These are phyloP conservation scores for Pyrenophora seminiperda DNA, from an alignment of 2,329 filamentous ascomycete species.

Conservation along the genomic window DNA sequence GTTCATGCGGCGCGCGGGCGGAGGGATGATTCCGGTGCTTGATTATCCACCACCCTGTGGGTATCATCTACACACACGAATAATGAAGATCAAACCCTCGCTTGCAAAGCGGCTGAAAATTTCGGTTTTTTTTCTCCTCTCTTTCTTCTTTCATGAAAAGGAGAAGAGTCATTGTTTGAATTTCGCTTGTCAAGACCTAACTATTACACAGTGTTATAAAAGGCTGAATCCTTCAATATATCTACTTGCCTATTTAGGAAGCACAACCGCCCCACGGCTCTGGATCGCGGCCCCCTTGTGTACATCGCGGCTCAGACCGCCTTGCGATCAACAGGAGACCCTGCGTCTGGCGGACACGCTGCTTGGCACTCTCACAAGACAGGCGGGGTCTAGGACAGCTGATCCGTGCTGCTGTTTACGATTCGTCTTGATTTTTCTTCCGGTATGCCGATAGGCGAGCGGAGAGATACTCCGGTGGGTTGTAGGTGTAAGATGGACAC, in stretches of 20 bases:
- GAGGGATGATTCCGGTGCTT: too few species aligned
- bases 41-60: too few species aligned
- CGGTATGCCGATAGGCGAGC: background rate
- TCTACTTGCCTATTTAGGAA: slow-evolving; percentile 9
- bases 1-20: slow-evolving; percentile 1
- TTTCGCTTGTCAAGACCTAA: background rate
- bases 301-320: slow-evolving; percentile 6
- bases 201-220: background rate
- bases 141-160: background rate
- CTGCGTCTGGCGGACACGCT: background rate
- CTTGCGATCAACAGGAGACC: slow-evolving; percentile 3
- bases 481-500: too few species aligned
- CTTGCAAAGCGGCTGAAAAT: background rate
- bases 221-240: background rate
- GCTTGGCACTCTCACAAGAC: background rate
- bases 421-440: slow-evolving; percentile 1
- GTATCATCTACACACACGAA: too few species aligned
- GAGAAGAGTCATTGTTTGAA: background rate
- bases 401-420: background rate
- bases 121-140: background rate
- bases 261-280: background rate
- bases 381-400: background rate
- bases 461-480: slow-evolving; percentile 5
- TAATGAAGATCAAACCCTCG: background rate
- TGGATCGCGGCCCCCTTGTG: background rate